Evolutionary conservation across 345 rosid genomes (phyloP).

Genomic region (Lagerstroemia speciosa): DNA sequence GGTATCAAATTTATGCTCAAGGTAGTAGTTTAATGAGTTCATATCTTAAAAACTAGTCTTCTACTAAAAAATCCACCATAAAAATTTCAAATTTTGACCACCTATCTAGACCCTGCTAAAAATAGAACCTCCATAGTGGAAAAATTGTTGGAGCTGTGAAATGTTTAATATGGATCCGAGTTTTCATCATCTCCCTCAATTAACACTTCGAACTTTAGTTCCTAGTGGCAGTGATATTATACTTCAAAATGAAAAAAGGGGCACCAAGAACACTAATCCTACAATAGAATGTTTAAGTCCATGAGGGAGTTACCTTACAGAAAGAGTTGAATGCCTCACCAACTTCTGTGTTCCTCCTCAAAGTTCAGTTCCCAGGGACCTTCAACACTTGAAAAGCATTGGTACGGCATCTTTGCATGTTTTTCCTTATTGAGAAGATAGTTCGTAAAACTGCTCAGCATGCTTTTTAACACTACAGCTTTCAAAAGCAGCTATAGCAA

Average conservation of each 20-base stretch:
- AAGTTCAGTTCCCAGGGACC: slow-evolving; percentile 23
- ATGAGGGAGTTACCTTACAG: neutral
- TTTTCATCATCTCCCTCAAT: no score
- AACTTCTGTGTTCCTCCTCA: slow-evolving; percentile 36
- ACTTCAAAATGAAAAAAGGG: neutral
- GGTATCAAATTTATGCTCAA: no score
- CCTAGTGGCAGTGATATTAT: no score
- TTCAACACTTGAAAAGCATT: slow-evolving; percentile 46
- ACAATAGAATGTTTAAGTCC: neutral
- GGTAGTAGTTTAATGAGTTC: no score
- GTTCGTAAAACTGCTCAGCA: neutral
- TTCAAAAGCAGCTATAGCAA: neutral
- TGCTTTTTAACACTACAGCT: neutral
- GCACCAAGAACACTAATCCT: neutral
- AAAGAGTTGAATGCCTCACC: slow-evolving; percentile 23
- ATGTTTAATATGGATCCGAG: no score
- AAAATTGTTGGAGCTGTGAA: no score
- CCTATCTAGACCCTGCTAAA: no score
- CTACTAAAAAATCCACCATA: no score
- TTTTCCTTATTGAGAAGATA: neutral
- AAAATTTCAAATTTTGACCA: no score
- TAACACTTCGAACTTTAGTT: no score
- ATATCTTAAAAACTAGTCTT: no score
- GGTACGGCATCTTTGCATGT: slow-evolving; percentile 47
- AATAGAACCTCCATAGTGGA: neutral